Percentiles rank a stretch among this genome's conserved stretches.
Conservation (phyloP, 169 alveolate species). For the Plasmodium yoelii region DNA sequence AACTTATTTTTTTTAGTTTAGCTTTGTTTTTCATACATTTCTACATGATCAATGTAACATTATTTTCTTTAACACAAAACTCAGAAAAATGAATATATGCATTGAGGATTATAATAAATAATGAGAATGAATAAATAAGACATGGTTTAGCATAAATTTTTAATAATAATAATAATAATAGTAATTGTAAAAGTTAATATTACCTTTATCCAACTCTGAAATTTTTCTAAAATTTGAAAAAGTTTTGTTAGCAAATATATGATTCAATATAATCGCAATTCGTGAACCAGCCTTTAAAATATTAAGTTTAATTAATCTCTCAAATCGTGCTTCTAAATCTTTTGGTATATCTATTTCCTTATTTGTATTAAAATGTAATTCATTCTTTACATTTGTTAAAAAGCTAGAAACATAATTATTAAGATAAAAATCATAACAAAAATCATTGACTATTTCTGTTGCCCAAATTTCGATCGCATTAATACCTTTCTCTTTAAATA, state of each 20-base stretch:
- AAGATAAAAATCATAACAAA: slow-evolving; percentile 78
- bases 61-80: neutral
- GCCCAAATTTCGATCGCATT: slow-evolving; percentile 88
- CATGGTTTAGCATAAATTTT: no score
- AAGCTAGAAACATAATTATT: slow-evolving; percentile 72
- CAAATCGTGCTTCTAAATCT: slow-evolving; percentile 77
- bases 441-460: slow-evolving; percentile 79
- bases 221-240: slow-evolving; percentile 44
- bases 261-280: slow-evolving; percentile 85
- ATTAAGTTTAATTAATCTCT: slow-evolving; percentile 78
- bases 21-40: neutral
- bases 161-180: no score
- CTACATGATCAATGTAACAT: neutral
- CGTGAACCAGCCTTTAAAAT: slow-evolving; percentile 90
- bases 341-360: slow-evolving; percentile 78
- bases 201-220: slow-evolving; percentile 61
- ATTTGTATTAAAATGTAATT: slow-evolving; percentile 58
- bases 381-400: slow-evolving; percentile 8
- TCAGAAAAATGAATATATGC: neutral
- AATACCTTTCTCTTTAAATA: slow-evolving; percentile 80
- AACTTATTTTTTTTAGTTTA: neutral
- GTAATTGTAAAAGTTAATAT: no score
- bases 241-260: slow-evolving; percentile 82
- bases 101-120: neutral
- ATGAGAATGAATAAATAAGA: no score